These are phyloP conservation scores for Carex cristatella DNA, from an alignment of 176 grass and related monocot genomes.

Conservation along the genomic window DNA sequence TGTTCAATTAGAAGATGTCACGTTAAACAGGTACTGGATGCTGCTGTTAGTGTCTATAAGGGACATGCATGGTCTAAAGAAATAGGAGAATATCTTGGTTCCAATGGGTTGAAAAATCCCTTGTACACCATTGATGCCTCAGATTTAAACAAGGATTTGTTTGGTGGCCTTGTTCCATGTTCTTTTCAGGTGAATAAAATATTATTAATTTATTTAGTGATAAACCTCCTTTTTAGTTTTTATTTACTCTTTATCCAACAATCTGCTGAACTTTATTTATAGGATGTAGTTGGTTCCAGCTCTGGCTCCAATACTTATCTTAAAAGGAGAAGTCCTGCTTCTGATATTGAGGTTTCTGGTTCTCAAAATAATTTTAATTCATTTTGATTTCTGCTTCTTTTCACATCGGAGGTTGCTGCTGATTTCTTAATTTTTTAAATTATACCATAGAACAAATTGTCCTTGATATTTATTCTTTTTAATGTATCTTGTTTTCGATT, in stretches of 20 bases:
- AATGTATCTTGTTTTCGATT: neutral
- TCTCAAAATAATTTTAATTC: slow-evolving; percentile 19
- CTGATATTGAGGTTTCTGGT: slow-evolving; percentile 25
- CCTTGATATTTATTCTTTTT: neutral
- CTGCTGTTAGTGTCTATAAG: slow-evolving; percentile 82
- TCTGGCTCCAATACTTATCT: slow-evolving; percentile 23
- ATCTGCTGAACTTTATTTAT: slow-evolving; percentile 2
- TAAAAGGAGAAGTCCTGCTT: slow-evolving; percentile 17
- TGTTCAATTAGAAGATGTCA: slow-evolving; percentile 21
- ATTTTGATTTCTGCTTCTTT: no score
- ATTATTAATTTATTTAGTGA: slow-evolving; percentile 3
- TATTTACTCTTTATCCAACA: neutral
- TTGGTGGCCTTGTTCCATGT: slow-evolving; percentile 54
- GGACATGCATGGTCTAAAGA: slow-evolving; percentile 52
- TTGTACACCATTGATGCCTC: slow-evolving; percentile 49
- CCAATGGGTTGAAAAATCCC: slow-evolving; percentile 49
- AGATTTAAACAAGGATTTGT: slow-evolving; percentile 54
- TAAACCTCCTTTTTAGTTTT: neutral
- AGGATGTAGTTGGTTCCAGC: slow-evolving; percentile 43
- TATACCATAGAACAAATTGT: neutral
- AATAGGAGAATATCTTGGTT: slow-evolving; percentile 60
- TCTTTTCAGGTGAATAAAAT: slow-evolving; percentile 47
- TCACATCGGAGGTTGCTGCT: neutral
- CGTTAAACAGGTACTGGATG: slow-evolving; percentile 52
- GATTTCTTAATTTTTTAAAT: neutral